Percentiles rank a stretch among this genome's conserved stretches.
Evolutionary conservation across 192 early-diverging fungal species (phyloP).

Genomic region (Dissophora ornata): DNA sequence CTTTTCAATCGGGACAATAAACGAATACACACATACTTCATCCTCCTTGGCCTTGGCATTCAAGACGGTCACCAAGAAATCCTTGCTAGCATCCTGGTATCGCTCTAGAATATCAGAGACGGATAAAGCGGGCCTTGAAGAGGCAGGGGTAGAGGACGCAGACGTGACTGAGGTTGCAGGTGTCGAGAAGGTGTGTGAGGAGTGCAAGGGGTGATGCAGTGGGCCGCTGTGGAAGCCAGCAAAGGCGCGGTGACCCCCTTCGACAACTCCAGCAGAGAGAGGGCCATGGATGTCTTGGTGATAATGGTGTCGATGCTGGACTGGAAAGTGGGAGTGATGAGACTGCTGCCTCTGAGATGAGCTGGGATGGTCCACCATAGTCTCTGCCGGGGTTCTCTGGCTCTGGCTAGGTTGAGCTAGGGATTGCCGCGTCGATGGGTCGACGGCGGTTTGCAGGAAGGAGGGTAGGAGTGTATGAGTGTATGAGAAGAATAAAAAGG

Average conservation of each 20-base stretch:
- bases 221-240: constrained; percentile 30
- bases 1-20: too few species aligned
- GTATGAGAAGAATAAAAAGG: too few species aligned
- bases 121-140: constrained; percentile 9
- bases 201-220: constrained; percentile 18
- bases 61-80: constrained; percentile 43
- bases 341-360: constrained; percentile 9
- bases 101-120: constrained; percentile 46
- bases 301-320: constrained; percentile 19
- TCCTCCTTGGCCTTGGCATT: constrained; percentile 54
- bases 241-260: constrained; percentile 43
- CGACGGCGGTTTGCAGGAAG: neutral
- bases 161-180: neutral
- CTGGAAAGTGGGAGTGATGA: constrained; percentile 17
- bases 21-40: constrained; percentile 19
- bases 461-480: neutral
- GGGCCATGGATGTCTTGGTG: constrained; percentile 50
- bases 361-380: constrained; percentile 38
- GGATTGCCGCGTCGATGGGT: neutral
- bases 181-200: constrained; percentile 12
- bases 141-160: neutral
- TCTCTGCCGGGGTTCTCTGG: too few species aligned
- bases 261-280: constrained; percentile 41
- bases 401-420: too few species aligned
- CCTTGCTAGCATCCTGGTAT: constrained; percentile 51